phyloP scores from a whole-genome alignment of 306 rosid genomes.

The Vigna mungo region DNA sequence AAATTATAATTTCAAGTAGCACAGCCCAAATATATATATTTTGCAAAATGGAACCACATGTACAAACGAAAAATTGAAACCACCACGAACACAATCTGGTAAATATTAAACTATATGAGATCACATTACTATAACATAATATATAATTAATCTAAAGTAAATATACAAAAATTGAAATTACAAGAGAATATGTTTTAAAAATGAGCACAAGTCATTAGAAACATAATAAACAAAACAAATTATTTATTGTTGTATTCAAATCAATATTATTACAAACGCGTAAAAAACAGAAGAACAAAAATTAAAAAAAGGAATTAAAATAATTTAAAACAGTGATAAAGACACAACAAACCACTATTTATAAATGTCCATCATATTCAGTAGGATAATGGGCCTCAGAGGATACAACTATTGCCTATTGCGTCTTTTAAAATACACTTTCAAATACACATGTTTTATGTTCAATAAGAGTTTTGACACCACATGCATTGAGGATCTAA shows the following conservation, averaged over 20 bases:
- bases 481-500: constrained; percentile 17
- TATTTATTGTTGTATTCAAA: too few relatives aligned
- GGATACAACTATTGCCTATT: neutral
- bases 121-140: neutral
- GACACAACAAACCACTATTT: neutral
- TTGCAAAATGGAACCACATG: neutral
- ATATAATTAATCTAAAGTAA: neutral
- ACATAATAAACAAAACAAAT: neutral
- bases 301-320: neutral
- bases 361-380: neutral
- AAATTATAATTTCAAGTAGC: neutral
- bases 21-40: neutral
- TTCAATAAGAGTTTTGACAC: neutral
- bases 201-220: neutral
- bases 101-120: neutral
- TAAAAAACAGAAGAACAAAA: too few relatives aligned
- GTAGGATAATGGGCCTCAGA: neutral
- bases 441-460: neutral
- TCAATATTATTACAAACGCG: too few relatives aligned
- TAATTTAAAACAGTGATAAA: neutral
- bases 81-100: neutral
- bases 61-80: neutral
- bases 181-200: neutral
- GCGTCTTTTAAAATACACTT: constrained; percentile 3
- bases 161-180: neutral